These are phyloP conservation scores for Trichoderma sp. DNA, from an alignment of 2,329 filamentous ascomycete species.

Conservation along the genomic window DNA sequence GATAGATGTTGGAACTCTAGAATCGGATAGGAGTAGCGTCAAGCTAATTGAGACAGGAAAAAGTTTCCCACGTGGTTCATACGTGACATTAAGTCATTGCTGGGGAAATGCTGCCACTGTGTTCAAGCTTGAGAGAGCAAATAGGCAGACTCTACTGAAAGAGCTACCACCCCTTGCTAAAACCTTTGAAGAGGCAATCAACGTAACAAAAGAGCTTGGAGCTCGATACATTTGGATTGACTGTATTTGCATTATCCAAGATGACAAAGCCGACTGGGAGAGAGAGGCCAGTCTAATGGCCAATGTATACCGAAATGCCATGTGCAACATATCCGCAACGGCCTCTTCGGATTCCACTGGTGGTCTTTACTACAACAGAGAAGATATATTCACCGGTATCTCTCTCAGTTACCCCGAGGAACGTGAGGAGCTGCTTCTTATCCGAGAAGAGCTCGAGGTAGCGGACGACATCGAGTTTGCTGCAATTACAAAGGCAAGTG, in stretches of 20 bases:
- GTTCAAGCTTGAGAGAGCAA: background rate
- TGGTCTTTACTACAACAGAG: background rate
- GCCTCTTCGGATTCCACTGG: background rate
- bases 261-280: background rate
- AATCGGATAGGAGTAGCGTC: background rate
- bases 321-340: background rate
- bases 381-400: background rate
- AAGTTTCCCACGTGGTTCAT: background rate
- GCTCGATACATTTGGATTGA: background rate
- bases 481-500: background rate
- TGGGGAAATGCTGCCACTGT: background rate
- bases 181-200: background rate
- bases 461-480: background rate
- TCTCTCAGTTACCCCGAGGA: background rate
- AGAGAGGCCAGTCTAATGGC: background rate
- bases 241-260: background rate
- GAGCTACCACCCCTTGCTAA: background rate
- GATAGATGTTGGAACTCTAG: background rate
- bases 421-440: background rate
- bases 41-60: background rate
- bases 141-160: background rate
- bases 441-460: background rate
- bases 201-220: background rate
- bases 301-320: background rate
- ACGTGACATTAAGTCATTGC: background rate